Evolutionary conservation across 2,329 filamentous ascomycete species (phyloP), one percentile per base, ranked within the genome.

Genomic region (Colletotrichum trifolii): DNA sequence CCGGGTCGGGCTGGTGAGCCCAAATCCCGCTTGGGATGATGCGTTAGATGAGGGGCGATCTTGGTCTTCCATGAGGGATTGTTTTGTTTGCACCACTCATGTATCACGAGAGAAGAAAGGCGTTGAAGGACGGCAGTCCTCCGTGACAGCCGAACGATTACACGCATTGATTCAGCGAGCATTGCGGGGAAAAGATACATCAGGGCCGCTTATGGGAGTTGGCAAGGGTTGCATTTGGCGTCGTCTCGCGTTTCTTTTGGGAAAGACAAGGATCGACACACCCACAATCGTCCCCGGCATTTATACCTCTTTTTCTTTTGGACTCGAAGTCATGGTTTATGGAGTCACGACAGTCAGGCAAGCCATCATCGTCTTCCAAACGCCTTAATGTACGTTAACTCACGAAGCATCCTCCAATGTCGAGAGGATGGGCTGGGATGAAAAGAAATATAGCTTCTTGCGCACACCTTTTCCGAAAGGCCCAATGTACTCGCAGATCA

Each of bases 281-380:
- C 55, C 48, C 52, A 61, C 60, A 58, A 53, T 61, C 60, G 63
- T 48, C 70, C 70, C 72, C 25, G 25, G 70, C 54, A 67, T 67
- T 69, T 59, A 55, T 67, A 66, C 63, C 63, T 63, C 59, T 54
- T 67, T 60, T 64, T 54, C 40, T 43, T 59, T 66, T 55, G 60
- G 55, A 49, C 46, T 46, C 71, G 72, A 75, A 76, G 68, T 72
- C 73, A 68, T 74, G 73, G 73, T 73, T 74, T 70, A 66, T 67
- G 76, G 72, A 77, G 76, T 80, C 77, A 83, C 79, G 79, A 82
- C 83, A 66, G 63, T 63, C 63, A 87, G 85, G 85, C 86, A 87
- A 85, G 86, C 86, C 85, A 88, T 88, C 87, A 87, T 89, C 87
- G 86, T 89, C 87, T 88, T 89, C 86, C 83, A 84, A 81, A 76